These are phyloP conservation scores for Fusarium praegraminearum DNA, from an alignment of 2,329 filamentous ascomycete species.

Conservation along the genomic window DNA sequence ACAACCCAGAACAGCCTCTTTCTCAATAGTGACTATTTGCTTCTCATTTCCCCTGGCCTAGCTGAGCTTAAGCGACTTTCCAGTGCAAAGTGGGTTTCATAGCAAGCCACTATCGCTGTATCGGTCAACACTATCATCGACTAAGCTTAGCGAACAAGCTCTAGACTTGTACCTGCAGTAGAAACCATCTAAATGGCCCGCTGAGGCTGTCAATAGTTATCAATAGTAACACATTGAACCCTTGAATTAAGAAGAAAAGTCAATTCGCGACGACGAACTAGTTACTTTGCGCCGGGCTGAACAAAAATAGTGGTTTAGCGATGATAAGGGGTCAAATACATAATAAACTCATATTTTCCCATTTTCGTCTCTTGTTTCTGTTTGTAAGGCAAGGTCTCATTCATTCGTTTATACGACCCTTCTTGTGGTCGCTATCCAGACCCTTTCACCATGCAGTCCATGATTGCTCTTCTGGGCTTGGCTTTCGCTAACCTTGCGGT, in stretches of 20 bases:
- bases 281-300: not conserved
- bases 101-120: not conserved
- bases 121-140: not conserved
- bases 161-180: not conserved
- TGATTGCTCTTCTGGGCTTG: not conserved
- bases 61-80: not conserved
- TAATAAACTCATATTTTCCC: not conserved
- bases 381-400: not conserved
- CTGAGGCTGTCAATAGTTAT: not conserved
- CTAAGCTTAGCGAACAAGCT: not conserved
- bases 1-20: not conserved
- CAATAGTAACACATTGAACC: not conserved
- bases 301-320: fast-evolving
- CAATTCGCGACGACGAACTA: not conserved
- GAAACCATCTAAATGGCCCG: not conserved
- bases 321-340: not conserved
- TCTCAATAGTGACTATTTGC: not conserved
- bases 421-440: not conserved
- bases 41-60: not conserved
- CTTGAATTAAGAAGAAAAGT: not conserved
- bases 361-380: not conserved
- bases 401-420: not conserved
- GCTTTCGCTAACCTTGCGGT: not conserved
- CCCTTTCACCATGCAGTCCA: not conserved
- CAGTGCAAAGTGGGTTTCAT: not conserved